Evolutionary conservation across 306 rosid genomes (phyloP).

Genomic region (Vachellia pachyceras): DNA sequence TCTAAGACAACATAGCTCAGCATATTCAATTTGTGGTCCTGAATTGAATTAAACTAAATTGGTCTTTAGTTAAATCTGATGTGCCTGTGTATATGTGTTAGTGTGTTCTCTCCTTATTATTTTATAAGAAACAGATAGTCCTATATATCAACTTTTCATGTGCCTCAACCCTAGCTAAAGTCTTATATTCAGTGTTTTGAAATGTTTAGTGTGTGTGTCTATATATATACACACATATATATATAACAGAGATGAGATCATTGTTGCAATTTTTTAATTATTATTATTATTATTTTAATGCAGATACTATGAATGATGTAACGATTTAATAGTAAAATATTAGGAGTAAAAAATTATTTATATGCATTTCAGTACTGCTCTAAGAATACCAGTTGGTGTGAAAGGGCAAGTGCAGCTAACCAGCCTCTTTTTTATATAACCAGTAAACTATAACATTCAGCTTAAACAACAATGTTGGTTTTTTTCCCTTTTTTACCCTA

Average conservation of each 20-base stretch:
- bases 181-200: background rate
- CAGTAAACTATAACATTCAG: background rate
- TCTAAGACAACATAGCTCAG: background rate
- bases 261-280: background rate
- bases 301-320: background rate
- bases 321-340: background rate
- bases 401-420: background rate
- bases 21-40: conserved; percentile 28
- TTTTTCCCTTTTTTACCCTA: too few relatives aligned
- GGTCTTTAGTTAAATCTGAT: too few relatives aligned
- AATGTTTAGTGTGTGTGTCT: background rate
- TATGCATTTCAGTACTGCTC: background rate
- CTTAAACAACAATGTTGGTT: too few relatives aligned
- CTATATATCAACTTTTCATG: background rate
- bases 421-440: background rate
- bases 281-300: background rate
- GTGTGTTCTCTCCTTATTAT: background rate
- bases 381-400: background rate
- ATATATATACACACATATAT: too few relatives aligned
- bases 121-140: background rate
- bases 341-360: background rate
- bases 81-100: background rate
- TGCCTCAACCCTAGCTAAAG: background rate
- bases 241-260: background rate
- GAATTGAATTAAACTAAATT: background rate